These are phyloP conservation scores for Ogataea hybrid DNA, from an alignment of 1,139 yeast species.

Conservation along the genomic window DNA sequence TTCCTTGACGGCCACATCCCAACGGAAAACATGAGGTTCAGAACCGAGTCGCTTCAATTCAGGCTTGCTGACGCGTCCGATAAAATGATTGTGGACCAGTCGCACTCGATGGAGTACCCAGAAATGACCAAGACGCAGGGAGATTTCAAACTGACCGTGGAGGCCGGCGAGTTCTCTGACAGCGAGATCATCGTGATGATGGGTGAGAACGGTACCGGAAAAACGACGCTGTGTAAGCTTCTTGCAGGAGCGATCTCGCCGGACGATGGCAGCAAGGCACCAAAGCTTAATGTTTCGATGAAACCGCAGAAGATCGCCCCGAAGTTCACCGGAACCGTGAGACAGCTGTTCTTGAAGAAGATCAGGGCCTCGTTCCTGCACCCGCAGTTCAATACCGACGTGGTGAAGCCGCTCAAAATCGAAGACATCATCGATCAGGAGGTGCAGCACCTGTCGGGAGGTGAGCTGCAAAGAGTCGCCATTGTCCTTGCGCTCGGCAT, in stretches of 20 bases:
- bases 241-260: conserved; percentile 92
- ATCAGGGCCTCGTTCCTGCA: conserved; percentile 90
- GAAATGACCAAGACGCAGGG: conserved; percentile 89
- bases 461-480: conserved; percentile 99
- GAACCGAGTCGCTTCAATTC: conserved; percentile 93
- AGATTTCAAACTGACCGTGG: conserved; percentile 81
- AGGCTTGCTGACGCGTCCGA: conserved; percentile 93
- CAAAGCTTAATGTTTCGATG: conserved; percentile 90
- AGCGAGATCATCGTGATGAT: conserved; percentile 97
- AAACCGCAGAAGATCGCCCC: conserved; percentile 99
- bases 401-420: conserved; percentile 88
- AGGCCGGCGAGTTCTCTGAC: conserved; percentile 88
- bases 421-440: conserved; percentile 96
- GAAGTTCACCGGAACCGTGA: conserved; percentile 96
- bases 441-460: conserved; percentile 97
- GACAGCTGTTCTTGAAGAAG: conserved; percentile 95
- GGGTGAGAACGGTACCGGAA: conserved; percentile 99
- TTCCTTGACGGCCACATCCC: conserved; percentile 98
- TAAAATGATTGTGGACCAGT: conserved; percentile 70
- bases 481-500: conserved; percentile 92
- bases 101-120: conserved; percentile 77
- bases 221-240: conserved; percentile 93
- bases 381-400: conserved; percentile 98
- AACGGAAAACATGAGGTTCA: conserved; percentile 93
- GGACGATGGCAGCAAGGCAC: conserved; percentile 70